Evolutionary conservation across 352 stramenopile genomes (phyloP).

Genomic region (Globisporangium lucens): DNA sequence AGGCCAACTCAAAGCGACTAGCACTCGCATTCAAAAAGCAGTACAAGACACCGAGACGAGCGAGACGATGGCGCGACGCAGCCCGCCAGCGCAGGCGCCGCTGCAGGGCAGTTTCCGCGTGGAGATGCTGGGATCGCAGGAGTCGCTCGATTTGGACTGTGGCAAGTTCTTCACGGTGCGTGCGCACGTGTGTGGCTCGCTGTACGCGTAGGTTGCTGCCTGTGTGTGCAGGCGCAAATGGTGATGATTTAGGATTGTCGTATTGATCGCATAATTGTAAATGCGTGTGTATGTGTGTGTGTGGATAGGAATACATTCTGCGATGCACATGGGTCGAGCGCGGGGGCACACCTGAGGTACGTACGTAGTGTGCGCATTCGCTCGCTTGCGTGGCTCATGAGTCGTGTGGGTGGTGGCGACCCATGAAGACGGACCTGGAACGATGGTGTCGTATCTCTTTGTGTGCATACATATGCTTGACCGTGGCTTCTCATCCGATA

Average conservation of each 20-base stretch:
- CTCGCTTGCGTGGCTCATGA: background rate
- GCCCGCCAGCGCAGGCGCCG: background rate
- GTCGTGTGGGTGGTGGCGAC: background rate
- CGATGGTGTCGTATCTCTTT: background rate
- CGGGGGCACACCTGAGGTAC: constrained; percentile 44
- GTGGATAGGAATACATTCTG: constrained; percentile 76
- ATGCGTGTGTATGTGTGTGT: background rate
- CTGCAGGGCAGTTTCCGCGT: constrained; percentile 15
- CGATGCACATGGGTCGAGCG: constrained; percentile 69
- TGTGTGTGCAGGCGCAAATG: too few species aligned
- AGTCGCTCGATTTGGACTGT: constrained; percentile 81
- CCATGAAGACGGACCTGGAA: background rate
- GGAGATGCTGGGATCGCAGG: constrained; percentile 65
- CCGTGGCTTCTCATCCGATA: background rate
- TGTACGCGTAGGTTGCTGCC: background rate
- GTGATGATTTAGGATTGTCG: too few species aligned
- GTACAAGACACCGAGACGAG: too few species aligned
- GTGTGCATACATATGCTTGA: background rate
- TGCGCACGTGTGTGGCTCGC: background rate
- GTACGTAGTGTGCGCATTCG: constrained; percentile 16
- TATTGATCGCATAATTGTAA: too few species aligned
- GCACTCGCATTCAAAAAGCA: too few species aligned
- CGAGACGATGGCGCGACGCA: constrained; percentile 9
- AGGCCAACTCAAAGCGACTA: too few species aligned
- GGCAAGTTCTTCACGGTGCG: constrained; percentile 84